Base-by-base conservation (phyloP, 257 asterid genomes). In the Penstemon barbatus region DNA sequence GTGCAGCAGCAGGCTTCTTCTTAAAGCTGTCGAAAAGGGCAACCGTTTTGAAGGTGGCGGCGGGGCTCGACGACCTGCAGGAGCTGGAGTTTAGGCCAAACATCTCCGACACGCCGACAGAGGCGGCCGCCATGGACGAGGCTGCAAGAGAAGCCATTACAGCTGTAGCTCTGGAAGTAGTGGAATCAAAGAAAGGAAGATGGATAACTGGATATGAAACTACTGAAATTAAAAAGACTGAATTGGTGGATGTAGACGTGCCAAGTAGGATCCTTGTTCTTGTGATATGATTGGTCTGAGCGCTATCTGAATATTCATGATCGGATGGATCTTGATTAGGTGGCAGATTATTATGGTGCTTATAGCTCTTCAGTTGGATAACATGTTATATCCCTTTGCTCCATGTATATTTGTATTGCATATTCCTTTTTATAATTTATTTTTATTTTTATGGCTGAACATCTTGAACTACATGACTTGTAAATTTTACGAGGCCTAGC, bases 41-140 rank as follows among this genome's bases (percentile, higher is more conserved):
- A 3, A 90, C 85, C 0, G 97, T 88, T 60, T 79, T 90, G 83
- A 85, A 87, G 62, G 88, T 76, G 69, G 86, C 64, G 33, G 95
- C 57, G 90, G 80, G 12, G 88, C n/a, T 0, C 90, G 89, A 6
- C 0, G 89, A 67, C 74, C 92, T 71, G 9, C 55, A 19, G 53
- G 74, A 76, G 48, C 65, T 75, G 80, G 84, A 79, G 74, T 77
- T 83, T 65, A 92, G 82, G 4, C 96, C 97, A 6, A 86, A 78
- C 86, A 92, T 84, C 71, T 89, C 92, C 41, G 96, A 83, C 60
- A 86, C 87, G 59, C 94, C 90, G 3, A 89, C 68, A 36, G 96
- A 84, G 73, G 91, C 78, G 3, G 85, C 77, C 10, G 84, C 82
- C 25, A 84, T 64, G 12, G 84, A 25, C 33, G 33, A 82, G 18